Base-by-base conservation (phyloP, 2,329 filamentous ascomycete species). In the Cadophora sp. region DNA sequence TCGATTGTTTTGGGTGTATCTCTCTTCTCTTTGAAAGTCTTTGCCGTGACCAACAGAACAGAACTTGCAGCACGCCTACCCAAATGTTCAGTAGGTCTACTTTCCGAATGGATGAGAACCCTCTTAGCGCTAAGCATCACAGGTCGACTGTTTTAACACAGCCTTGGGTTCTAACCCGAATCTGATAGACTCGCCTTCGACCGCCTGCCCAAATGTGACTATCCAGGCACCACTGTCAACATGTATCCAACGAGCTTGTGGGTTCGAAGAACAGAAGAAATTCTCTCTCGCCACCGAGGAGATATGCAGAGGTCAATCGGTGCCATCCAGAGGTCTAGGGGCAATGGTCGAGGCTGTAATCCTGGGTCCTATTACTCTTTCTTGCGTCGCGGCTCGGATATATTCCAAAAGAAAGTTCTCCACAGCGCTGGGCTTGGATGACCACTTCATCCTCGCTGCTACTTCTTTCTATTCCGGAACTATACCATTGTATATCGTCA, bases 371-470 rank as follows among this genome's bases (percentile, higher is more conserved):
- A 5, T 53, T 13, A 53, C 50, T 16, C 27, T 53, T 1, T 16
- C 50, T 18, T 53, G 22, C 16, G 50, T 53, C 16, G 50, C 50
- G 27, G 50, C 13, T 30, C 22, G 50, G 14, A 18, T 53, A 7
- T 53, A 53, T 14, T 53, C 50, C 13, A 53, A 53, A 53, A 18
- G 50, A 30, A 53, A 14, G 27, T 18, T 53, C 7, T 53, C 50
- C 0, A 13, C 9, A 13, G 6, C 50, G 6, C 9, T 53, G 3
- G 50, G 50, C 2, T 8, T 53, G 24, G 50, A 53, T 18, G 50
- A 53, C 14, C 27, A 53, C 33, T 33, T 53, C 4, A 53, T 53
- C 5, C 16, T 53, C 1, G 50, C 13, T 18, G 50, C 50, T 4
- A 33, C 50, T 4, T 5, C 16, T 2, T 18, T 53, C 11, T 53